A percentile compares a stretch with the other conserved stretches of the same genome.
These are phyloP conservation scores for Lanmaoa pseudosensibilis DNA, from an alignment of 768 basidiomycete species.

Conservation along the genomic window DNA sequence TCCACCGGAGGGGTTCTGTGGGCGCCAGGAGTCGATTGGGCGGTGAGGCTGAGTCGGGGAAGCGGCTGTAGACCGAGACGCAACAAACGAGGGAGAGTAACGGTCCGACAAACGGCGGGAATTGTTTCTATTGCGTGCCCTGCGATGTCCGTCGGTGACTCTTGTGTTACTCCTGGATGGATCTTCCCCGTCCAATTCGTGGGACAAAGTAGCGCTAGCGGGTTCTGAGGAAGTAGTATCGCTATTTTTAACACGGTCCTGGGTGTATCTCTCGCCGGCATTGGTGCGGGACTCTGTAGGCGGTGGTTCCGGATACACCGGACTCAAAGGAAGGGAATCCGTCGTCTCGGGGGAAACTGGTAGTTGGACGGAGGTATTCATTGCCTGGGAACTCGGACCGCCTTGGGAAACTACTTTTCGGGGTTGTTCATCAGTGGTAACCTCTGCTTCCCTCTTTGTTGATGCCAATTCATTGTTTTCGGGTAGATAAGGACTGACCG, in stretches of 20 bases:
- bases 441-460: background rate
- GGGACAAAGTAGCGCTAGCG: background rate
- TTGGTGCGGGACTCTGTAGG: background rate
- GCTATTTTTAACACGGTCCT: background rate
- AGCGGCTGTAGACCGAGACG: background rate
- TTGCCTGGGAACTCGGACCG: conserved; percentile 7
- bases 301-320: conserved; percentile 11
- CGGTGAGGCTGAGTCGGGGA: conserved; percentile 7
- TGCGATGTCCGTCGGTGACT: conserved; percentile 10
- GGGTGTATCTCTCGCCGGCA: background rate
- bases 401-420: background rate
- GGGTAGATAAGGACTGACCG: background rate
- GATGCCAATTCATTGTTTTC: background rate
- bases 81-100: conserved; percentile 9
- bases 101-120: conserved; percentile 5
- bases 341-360: conserved; percentile 2
- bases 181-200: conserved; percentile 10
- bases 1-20: conserved; percentile 2
- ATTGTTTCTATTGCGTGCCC: conserved; percentile 1
- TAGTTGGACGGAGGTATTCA: conserved; percentile 7
- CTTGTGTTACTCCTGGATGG: conserved; percentile 7
- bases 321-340: conserved; percentile 11
- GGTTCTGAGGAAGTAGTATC: conserved; percentile 11
- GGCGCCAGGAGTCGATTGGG: conserved; percentile 5
- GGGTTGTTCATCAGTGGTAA: background rate